Evolutionary conservation across 805 yeast genomes (phyloP), one percentile per base, ranked within the genome.

Genomic region (Lipomyces sp.): DNA sequence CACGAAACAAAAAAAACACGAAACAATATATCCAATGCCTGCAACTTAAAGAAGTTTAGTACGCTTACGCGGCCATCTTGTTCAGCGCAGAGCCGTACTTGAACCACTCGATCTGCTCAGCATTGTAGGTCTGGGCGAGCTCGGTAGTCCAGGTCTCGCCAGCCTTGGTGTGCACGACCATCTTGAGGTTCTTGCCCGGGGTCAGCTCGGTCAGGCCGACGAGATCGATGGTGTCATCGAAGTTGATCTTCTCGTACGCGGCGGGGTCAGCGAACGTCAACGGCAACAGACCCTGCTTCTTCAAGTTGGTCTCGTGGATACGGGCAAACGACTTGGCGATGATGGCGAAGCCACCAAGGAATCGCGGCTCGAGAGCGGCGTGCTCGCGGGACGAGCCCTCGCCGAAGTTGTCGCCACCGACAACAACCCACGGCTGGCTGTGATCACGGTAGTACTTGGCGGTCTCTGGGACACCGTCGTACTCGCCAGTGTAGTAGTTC

Each of bases 331-430:
- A 90, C 71, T 90, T 91, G 62, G 87, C 95, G 56, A 91, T 74
- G 57, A 91, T 84, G 58, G 89, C 80, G 51, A 83, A 72, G 57
- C 98, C 98, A 54, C 97, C 98, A 39, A 93, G 77, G 75, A 86
- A 93, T 71, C 95, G 80, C 49, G 98, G 98, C 31, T 93, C 87
- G 61, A 93, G 76, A 14, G 98, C 98, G 40, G 98, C 98, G 65
- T 91, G 98, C 70, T 91, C 98, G 79, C 98, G 86, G 29, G 98
- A 97, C 43, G 97, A 90, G 63, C 98, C 98, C 75, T 91, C 98
- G 72, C 98, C 98, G 66, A 91, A 93, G 72, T 91, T 91, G 68
- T 93, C 96, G 70, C 93, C 98, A 47, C 97, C 98, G 58, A 93
- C 84, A 39, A 93, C 97, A 60, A 82, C 78, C 98, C 98, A 91